Percentiles rank a stretch among this genome's conserved stretches.
These are phyloP conservation scores for Nigrospora osmanthi DNA, from an alignment of 2,329 filamentous ascomycete genomes.

Conservation along the genomic window DNA sequence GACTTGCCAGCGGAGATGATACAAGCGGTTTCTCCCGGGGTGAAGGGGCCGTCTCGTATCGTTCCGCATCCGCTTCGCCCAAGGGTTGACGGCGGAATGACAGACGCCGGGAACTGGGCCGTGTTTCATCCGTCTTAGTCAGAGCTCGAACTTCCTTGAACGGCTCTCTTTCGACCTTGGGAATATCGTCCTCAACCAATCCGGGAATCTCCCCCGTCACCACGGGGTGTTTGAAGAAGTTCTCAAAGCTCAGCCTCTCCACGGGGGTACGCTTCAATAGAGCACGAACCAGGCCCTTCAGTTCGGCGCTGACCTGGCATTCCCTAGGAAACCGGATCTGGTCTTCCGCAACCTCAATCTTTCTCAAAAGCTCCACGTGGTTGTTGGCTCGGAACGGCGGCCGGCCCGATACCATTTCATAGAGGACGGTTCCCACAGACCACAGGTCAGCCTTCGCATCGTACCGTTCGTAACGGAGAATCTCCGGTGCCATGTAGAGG, in stretches of 20 bases:
- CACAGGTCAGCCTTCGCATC: conserved; percentile 95
- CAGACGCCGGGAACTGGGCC: conserved; percentile 20
- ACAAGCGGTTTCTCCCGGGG: conserved; percentile 33
- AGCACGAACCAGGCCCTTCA: conserved; percentile 73
- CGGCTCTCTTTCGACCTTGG: conserved; percentile 26
- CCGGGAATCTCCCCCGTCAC: conserved; percentile 72
- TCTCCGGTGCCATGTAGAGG: conserved; percentile 97
- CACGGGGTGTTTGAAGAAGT: conserved; percentile 72
- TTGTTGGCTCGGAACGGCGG: conserved; percentile 90
- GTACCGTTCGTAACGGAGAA: conserved; percentile 93
- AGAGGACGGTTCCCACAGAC: conserved; percentile 93
- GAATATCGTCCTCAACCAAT: conserved; percentile 68
- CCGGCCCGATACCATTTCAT: conserved; percentile 87
- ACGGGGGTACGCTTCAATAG: conserved; percentile 80
- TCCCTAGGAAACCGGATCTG: conserved; percentile 75
- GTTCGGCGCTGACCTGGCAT: conserved; percentile 59
- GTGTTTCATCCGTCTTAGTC: conserved; percentile 21
- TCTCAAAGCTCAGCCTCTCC: conserved; percentile 77
- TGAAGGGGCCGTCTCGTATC: conserved; percentile 26
- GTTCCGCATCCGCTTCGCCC: conserved; percentile 25
- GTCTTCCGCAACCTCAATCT: conserved; percentile 85
- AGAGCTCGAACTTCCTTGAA: conserved; percentile 25
- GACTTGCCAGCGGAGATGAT: conserved; percentile 36
- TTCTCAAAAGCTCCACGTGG: conserved; percentile 86
- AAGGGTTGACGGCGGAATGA: conserved; percentile 32